These are phyloP conservation scores for Ceratocystis variospora DNA, from an alignment of 2,329 filamentous ascomycete genomes.

Conservation along the genomic window DNA sequence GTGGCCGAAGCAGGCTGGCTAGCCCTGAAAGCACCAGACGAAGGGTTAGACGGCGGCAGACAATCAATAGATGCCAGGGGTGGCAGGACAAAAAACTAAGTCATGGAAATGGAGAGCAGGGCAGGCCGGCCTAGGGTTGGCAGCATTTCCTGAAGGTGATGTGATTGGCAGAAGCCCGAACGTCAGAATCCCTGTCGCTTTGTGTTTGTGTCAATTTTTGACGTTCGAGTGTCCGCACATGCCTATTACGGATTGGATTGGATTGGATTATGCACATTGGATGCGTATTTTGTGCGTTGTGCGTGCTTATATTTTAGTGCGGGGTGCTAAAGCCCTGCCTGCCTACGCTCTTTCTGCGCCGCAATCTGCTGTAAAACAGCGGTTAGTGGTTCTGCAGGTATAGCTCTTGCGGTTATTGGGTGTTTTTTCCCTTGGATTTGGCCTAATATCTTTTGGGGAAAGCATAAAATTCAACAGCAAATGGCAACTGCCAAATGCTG, in stretches of 20 bases:
- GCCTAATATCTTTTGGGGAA: background rate
- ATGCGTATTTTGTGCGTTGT: background rate
- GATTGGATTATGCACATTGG: background rate
- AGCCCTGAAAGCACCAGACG: too few relatives aligned
- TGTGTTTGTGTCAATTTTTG: too few relatives aligned
- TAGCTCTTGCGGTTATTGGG: background rate
- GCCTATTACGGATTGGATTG: background rate
- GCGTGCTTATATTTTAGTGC: background rate
- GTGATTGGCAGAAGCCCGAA: too few relatives aligned
- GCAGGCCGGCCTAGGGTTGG: too few relatives aligned
- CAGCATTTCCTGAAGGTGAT: too few relatives aligned
- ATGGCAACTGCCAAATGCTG: background rate
- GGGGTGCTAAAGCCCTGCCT: background rate
- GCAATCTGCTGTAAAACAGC: too few relatives aligned
- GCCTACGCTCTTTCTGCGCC: background rate
- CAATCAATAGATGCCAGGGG: too few relatives aligned
- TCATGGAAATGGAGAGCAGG: too few relatives aligned
- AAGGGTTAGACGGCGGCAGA: too few relatives aligned
- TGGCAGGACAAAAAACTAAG: too few relatives aligned
- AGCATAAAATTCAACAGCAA: background rate
- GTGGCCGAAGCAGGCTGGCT: too few relatives aligned
- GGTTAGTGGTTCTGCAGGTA: background rate
- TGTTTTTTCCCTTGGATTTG: background rate
- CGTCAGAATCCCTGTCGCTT: too few relatives aligned
- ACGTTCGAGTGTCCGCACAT: background rate